Conservation (phyloP, 768 basidiomycete species). For the Rhizopogon vinicolor region DNA sequence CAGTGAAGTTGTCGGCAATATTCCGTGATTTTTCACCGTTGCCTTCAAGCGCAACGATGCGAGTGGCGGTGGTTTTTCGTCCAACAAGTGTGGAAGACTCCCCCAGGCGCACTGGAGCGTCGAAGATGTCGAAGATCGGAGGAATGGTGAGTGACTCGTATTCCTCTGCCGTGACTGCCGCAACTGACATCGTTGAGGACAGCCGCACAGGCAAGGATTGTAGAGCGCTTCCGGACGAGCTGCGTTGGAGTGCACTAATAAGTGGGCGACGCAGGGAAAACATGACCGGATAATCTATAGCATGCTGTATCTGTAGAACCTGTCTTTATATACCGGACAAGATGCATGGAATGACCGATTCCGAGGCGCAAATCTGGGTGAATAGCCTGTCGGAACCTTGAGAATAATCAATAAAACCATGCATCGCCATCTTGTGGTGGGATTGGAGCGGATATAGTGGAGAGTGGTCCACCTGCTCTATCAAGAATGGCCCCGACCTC, state of each 20-base stretch:
- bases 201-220: conserved; percentile 12
- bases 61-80: conserved; percentile 6
- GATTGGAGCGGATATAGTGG: conserved; percentile 17
- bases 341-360: not conserved
- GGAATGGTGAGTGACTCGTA: conserved; percentile 14
- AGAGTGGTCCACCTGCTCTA: not conserved
- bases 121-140: conserved; percentile 48
- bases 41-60: conserved; percentile 7
- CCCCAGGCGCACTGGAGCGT: conserved; percentile 38
- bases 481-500: not conserved
- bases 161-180: conserved; percentile 1
- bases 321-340: conserved; percentile 14
- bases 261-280: conserved; percentile 8
- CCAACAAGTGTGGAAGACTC: conserved; percentile 27
- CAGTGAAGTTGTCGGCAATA: conserved; percentile 13
- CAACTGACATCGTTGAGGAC: conserved; percentile 7
- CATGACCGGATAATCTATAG: conserved; percentile 9
- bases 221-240: conserved; percentile 5
- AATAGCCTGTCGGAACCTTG: not conserved
- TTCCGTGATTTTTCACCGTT: conserved; percentile 1
- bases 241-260: conserved; percentile 1
- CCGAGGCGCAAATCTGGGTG: not conserved
- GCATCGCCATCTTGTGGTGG: conserved; percentile 7
- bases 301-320: not conserved
- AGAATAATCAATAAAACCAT: not conserved